Evolutionary conservation across 257 asterid genomes (phyloP).

Genomic region (Mitragyna speciosa): DNA sequence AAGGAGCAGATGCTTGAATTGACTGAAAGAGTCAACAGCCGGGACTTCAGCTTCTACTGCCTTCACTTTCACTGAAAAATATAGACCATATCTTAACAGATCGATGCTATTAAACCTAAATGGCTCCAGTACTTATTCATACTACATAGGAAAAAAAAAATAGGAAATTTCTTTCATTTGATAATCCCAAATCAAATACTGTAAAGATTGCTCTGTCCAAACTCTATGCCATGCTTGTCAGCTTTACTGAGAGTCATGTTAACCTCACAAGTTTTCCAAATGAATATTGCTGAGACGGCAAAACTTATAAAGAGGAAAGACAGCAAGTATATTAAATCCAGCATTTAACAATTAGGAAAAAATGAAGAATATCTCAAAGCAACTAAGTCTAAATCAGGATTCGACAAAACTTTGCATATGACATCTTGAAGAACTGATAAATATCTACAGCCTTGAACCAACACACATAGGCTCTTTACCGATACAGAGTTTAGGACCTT

Average conservation of each 20-base stretch:
- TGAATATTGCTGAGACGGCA: background rate
- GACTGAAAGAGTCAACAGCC: slow-evolving; percentile 50
- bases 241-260: background rate
- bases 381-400: background rate
- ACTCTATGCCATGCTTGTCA: background rate
- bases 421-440: background rate
- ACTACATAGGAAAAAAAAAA: background rate
- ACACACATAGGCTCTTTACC: background rate
- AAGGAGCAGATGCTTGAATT: slow-evolving; percentile 82
- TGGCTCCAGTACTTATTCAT: background rate
- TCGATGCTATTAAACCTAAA: background rate
- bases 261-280: background rate
- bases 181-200: background rate
- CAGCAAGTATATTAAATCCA: background rate
- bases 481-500: background rate
- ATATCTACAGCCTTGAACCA: too few species aligned
- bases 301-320: background rate
- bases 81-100: slow-evolving; percentile 13
- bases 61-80: slow-evolving; percentile 51
- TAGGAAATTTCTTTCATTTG: background rate
- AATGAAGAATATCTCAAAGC: background rate
- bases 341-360: background rate
- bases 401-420: background rate
- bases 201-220: background rate
- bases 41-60: slow-evolving; percentile 56